Conservation (phyloP, 2,329 filamentous ascomycete species). For the Davidsoniella neocaledoniae region DNA sequence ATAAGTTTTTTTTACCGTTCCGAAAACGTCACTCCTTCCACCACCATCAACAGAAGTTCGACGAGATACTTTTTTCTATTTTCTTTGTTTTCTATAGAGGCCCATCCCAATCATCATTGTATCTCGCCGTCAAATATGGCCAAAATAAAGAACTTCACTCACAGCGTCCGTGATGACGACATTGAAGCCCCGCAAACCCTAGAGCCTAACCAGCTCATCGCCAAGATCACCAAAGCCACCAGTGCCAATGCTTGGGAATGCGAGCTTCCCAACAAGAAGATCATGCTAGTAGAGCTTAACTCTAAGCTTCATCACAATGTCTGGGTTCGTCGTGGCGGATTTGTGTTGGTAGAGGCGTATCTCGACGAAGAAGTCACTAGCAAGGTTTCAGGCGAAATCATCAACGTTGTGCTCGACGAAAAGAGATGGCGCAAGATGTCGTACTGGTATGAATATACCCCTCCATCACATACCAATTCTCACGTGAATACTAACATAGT, state of each 20-base stretch:
- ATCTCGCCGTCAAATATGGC: constrained; percentile 1
- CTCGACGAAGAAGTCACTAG: constrained; percentile 50
- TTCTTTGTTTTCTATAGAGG: background rate
- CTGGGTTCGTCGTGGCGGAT: constrained; percentile 82
- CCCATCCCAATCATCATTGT: background rate
- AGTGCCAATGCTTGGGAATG: constrained; percentile 84
- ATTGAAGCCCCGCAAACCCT: constrained; percentile 5
- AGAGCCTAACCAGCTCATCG: constrained; percentile 45
- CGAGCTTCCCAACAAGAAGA: constrained; percentile 47
- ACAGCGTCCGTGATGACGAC: constrained; percentile 10
- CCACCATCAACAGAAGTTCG: background rate
- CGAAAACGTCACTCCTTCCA: background rate
- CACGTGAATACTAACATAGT: background rate
- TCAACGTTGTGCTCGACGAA: constrained; percentile 85
- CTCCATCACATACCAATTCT: background rate
- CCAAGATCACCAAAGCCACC: constrained; percentile 62
- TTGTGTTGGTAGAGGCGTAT: constrained; percentile 61
- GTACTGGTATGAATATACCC: constrained; percentile 52
- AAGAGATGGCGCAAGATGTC: constrained; percentile 75
- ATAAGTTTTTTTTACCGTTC: constrained; percentile 4
- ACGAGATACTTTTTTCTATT: background rate
- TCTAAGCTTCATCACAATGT: constrained; percentile 78
- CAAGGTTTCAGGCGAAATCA: constrained; percentile 72
- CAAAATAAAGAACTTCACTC: constrained; percentile 12
- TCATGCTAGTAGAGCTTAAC: constrained; percentile 64